These are phyloP conservation scores for Garcia nutans DNA, from an alignment of 345 rosid genomes.

Conservation along the genomic window DNA sequence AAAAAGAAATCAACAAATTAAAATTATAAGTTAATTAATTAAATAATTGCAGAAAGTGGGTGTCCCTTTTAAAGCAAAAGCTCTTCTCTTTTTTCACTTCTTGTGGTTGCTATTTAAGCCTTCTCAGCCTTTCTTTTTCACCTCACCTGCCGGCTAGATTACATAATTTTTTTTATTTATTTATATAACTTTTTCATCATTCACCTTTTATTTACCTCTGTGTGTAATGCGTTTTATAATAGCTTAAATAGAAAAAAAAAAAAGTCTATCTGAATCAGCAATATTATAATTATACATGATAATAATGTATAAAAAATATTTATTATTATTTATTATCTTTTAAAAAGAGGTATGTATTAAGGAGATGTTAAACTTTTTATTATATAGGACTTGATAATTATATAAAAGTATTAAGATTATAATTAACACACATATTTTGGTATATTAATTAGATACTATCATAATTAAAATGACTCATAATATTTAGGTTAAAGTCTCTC, in stretches of 20 bases:
- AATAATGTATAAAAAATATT: too few relatives aligned
- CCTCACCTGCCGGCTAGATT: not conserved
- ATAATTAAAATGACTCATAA: too few relatives aligned
- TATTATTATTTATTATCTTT: too few relatives aligned
- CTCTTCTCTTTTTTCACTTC: constrained; percentile 31
- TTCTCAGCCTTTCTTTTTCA: not conserved
- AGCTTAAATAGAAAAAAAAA: not conserved
- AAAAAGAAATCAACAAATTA: not conserved
- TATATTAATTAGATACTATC: too few relatives aligned
- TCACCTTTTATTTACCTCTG: constrained; percentile 1
- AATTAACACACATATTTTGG: too few relatives aligned
- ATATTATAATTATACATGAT: not conserved
- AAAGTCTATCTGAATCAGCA: not conserved
- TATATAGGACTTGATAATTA: too few relatives aligned
- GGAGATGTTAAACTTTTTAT: too few relatives aligned
- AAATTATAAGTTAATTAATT: constrained; percentile 13
- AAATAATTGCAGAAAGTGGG: constrained; percentile 71
- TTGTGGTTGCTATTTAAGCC: constrained; percentile 22
- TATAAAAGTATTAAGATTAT: too few relatives aligned
- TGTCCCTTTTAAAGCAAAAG: constrained; percentile 66
- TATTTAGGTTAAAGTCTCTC: too few relatives aligned
- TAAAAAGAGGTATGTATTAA: too few relatives aligned
- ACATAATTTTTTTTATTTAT: constrained; percentile 4
- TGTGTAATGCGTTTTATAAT: not conserved
- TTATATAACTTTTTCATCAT: constrained; percentile 20